Base-by-base conservation (phyloP, 1,139 yeast species). In the Geotrichum reessii region DNA sequence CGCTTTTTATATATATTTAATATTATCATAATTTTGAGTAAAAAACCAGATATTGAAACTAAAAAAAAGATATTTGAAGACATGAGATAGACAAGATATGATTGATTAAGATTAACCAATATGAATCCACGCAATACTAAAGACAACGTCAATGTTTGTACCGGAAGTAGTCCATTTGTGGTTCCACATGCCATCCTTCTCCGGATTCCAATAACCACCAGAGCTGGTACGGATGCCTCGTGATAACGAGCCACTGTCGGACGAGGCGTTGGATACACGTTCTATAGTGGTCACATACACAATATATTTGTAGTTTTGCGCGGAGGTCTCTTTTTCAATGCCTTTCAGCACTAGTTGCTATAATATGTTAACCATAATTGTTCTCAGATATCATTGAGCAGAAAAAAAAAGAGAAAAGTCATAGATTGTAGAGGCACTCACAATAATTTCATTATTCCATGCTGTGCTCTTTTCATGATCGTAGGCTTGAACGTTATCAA, bases 121-220 rank as follows among this genome's bases (percentile, higher is more conserved):
- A 21, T 65, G 63, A 17, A 73, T 62, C 76, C 76, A 73, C n/a
- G 71, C 68, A 27, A 73, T 59, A 49, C 69, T 68, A 19, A 72
- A 63, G 21, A 73, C 56, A 9, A 67, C 67, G 22, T 62, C 69
- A 14, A 64, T 59, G 11, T 31, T 37, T 11, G 47, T 33, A 7
- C 62, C 63, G 21, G 52, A 55, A 8, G 63, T 60, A 19, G 59
- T 47, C 65, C 66, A 69, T 58, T 66, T 65, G 58, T 63, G 59
- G 40, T 69, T 68, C 72, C 72, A 71, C n/a, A 69, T 59, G 8
- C 76, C 76, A 57, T 73, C 76, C 50, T 69, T 69, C 33, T 68
- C 70, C 7, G 68, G 54, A 60, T 72, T 69, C 73, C 74, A 71
- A 50, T 58, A 66, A 14, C 72, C 71, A 1, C 75, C 76, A 12